These are phyloP conservation scores for Cryphonectria carpinicola DNA, from an alignment of 2,329 filamentous ascomycete genomes.

Conservation along the genomic window DNA sequence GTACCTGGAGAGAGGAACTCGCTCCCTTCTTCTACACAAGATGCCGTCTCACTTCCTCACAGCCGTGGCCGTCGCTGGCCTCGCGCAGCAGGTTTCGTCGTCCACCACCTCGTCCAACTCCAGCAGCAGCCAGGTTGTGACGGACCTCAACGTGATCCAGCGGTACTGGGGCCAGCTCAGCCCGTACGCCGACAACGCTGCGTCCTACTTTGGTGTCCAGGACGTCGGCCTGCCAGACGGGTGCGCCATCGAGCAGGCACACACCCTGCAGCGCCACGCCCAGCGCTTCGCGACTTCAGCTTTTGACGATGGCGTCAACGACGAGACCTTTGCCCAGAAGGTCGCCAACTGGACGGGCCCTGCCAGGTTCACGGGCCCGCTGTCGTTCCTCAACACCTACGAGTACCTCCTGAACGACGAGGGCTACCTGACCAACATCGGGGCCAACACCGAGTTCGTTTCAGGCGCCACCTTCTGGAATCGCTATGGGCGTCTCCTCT, in stretches of 20 bases:
- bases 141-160: slow-evolving; percentile 37
- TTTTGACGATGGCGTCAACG: slow-evolving; percentile 38
- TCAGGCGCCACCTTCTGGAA: slow-evolving; percentile 57
- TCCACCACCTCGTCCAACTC: slow-evolving; percentile 9
- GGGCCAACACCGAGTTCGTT: slow-evolving; percentile 54
- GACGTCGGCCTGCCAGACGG: slow-evolving; percentile 53
- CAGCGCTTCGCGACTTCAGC: slow-evolving; percentile 51
- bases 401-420: slow-evolving; percentile 44
- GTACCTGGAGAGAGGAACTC: not conserved
- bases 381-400: slow-evolving; percentile 58
- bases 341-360: slow-evolving; percentile 48
- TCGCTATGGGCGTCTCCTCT: slow-evolving; percentile 57
- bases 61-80: slow-evolving; percentile 6
- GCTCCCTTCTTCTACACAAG: not conserved
- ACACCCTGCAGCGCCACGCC: slow-evolving; percentile 58
- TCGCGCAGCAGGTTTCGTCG: slow-evolving; percentile 2
- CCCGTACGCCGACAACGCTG: slow-evolving; percentile 50
- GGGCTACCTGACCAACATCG: slow-evolving; percentile 47
- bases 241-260: slow-evolving; percentile 60
- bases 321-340: slow-evolving; percentile 53
- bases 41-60: slow-evolving; percentile 6
- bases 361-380: slow-evolving; percentile 45
- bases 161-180: slow-evolving; percentile 51
- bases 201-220: slow-evolving; percentile 50
- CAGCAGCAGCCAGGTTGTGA: slow-evolving; percentile 29